Evolutionary conservation across 352 stramenopile genomes (phyloP).

Genomic region (Plasmopara viticola): DNA sequence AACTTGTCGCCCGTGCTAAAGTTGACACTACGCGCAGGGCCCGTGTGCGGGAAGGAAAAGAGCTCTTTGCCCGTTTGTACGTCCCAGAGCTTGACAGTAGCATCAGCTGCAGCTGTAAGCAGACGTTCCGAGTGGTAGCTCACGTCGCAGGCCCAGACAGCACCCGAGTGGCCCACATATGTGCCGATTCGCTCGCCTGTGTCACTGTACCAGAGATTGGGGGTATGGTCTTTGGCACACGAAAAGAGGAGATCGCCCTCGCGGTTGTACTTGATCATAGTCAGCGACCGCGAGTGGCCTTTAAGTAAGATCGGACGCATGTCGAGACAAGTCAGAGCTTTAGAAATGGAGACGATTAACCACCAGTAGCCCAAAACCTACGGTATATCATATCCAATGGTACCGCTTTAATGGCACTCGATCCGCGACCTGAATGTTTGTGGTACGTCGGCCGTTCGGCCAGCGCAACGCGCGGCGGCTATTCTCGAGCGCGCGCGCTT

Average conservation of each 20-base stretch:
- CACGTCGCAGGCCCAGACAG: conserved; percentile 96
- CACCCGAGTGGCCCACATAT: conserved; percentile 95
- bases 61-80: conserved; percentile 86
- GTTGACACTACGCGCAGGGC: conserved; percentile 77
- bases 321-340: not conserved
- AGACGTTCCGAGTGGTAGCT: conserved; percentile 89
- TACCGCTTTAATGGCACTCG: too few species aligned
- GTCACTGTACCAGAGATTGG: conserved; percentile 96
- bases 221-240: conserved; percentile 92
- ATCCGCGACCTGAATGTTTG: not conserved
- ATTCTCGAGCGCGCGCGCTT: conserved; percentile 5
- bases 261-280: conserved; percentile 98
- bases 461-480: not conserved
- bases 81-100: conserved; percentile 88
- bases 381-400: not conserved
- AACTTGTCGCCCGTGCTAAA: conserved; percentile 82
- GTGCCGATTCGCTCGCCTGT: conserved; percentile 94
- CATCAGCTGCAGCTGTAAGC: conserved; percentile 95
- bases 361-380: conserved; percentile 12
- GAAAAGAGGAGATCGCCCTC: conserved; percentile 98
- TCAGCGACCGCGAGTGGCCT: conserved; percentile 98
- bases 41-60: conserved; percentile 80
- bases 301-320: conserved; percentile 98
- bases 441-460: not conserved
- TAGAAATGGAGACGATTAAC: conserved; percentile 1